phyloP scores from a whole-genome alignment of 345 rosid species.

The Physaria fendleri region DNA sequence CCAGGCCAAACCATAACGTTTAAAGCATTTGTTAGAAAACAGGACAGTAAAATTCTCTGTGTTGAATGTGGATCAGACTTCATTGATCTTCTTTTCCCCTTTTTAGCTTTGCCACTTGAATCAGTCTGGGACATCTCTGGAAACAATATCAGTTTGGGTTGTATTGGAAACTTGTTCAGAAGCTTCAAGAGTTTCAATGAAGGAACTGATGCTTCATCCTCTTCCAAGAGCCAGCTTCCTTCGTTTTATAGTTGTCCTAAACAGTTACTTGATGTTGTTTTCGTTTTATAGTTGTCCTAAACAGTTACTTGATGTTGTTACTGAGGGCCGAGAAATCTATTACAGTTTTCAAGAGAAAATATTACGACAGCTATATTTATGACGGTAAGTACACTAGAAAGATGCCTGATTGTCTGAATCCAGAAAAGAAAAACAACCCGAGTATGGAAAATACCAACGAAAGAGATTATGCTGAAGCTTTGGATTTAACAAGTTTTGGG shows the following conservation, averaged over 20 bases:
- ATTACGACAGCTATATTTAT: too few relatives aligned
- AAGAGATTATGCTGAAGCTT: neutral
- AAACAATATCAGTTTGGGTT: neutral
- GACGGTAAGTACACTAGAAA: neutral
- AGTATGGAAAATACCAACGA: neutral
- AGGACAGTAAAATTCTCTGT: neutral
- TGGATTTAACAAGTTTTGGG: neutral
- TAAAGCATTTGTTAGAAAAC: neutral
- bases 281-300: neutral
- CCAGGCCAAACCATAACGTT: neutral
- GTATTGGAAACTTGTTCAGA: constrained; percentile 3
- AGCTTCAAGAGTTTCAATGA: constrained; percentile 4
- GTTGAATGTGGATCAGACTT: constrained; percentile 6
- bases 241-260: too few relatives aligned
- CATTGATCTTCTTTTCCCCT: constrained; percentile 2
- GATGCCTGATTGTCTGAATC: neutral
- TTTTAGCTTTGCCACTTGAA: constrained; percentile 3
- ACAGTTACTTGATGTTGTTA: neutral
- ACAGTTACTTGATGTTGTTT: too few relatives aligned
- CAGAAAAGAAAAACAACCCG: neutral
- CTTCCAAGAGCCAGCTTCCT: neutral
- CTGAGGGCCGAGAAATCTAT: neutral
- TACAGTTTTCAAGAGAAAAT: neutral
- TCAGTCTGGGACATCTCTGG: neutral
- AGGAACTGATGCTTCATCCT: neutral